phyloP scores from a whole-genome alignment of 2,329 filamentous ascomycete genomes.

The Drechslera avenae region DNA sequence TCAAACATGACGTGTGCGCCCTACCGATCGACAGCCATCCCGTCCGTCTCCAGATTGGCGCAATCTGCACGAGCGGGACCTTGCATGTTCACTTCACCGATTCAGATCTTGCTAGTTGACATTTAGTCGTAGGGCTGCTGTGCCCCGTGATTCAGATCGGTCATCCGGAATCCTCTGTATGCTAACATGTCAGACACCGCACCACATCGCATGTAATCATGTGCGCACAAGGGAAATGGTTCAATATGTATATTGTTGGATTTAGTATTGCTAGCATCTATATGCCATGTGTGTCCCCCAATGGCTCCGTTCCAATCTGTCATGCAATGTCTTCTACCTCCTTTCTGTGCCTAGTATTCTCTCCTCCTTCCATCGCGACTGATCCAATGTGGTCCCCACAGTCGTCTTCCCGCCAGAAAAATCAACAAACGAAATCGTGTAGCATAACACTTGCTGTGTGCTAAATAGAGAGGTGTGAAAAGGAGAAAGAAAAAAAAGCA shows the following conservation, averaged over 20 bases:
- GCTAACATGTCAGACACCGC: background rate
- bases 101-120: constrained; percentile 5
- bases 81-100: constrained; percentile 22
- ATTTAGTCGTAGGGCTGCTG: constrained; percentile 1
- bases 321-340: background rate
- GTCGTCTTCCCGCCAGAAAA: background rate
- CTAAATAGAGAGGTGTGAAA: constrained; percentile 17
- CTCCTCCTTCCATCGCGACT: background rate
- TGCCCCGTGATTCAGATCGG: constrained; percentile 3
- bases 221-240: background rate
- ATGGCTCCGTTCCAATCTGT: background rate
- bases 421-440: constrained; percentile 27
- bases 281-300: background rate
- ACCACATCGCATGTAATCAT: background rate
- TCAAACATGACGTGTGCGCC: constrained; percentile 12
- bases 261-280: constrained; percentile 14
- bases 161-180: constrained; percentile 5
- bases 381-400: constrained; percentile 1
- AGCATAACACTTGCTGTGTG: constrained; percentile 33
- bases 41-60: constrained; percentile 17
- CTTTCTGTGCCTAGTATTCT: background rate
- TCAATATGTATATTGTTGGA: background rate
- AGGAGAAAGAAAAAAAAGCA: constrained; percentile 9
- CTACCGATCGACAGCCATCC: constrained; percentile 16
- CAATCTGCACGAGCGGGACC: constrained; percentile 23